Conservation (phyloP, 495 filamentous ascomycete genomes). For the Xylaria cubensis region DNA sequence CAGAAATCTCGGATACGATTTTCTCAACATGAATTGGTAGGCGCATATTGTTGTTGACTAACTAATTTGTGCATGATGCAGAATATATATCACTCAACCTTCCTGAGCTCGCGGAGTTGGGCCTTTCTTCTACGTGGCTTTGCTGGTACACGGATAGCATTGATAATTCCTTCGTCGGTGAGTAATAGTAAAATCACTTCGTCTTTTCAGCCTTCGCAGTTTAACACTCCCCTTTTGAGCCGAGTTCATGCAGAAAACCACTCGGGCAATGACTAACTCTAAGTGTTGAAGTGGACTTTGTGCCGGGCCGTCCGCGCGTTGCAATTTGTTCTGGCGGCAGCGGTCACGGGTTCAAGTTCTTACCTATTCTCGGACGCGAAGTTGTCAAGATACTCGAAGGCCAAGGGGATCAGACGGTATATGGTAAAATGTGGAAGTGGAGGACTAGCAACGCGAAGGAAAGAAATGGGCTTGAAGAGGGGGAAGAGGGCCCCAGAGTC, state of each 20-base stretch:
- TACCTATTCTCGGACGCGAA: slow-evolving; percentile 77
- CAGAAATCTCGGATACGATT: not conserved
- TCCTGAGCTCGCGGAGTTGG: slow-evolving; percentile 47
- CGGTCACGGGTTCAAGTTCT: slow-evolving; percentile 81
- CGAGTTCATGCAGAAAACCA: not conserved
- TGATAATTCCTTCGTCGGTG: slow-evolving; percentile 63
- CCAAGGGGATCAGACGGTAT: slow-evolving; percentile 33
- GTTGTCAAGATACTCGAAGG: slow-evolving; percentile 60
- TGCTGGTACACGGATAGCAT: slow-evolving; percentile 79
- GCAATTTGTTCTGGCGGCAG: slow-evolving; percentile 79
- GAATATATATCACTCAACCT: slow-evolving; percentile 41
- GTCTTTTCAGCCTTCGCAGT: not conserved
- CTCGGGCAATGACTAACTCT: not conserved
- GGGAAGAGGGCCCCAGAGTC: slow-evolving; percentile 40
- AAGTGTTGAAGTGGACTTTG: slow-evolving; percentile 57
- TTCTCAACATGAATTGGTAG: no score
- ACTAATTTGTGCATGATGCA: slow-evolving; percentile 25
- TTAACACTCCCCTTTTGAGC: not conserved
- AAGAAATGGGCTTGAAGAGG: slow-evolving; percentile 45
- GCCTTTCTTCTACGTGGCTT: slow-evolving; percentile 58
- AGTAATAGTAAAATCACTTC: not conserved
- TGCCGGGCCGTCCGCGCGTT: slow-evolving; percentile 64
- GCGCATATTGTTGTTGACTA: not conserved
- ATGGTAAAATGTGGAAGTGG: slow-evolving; percentile 44
- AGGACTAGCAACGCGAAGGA: slow-evolving; percentile 30